Evolutionary conservation across 73 alveolate species (phyloP), one percentile per base, ranked within the genome.

Genomic region (Paramecium sexaurelia): DNA sequence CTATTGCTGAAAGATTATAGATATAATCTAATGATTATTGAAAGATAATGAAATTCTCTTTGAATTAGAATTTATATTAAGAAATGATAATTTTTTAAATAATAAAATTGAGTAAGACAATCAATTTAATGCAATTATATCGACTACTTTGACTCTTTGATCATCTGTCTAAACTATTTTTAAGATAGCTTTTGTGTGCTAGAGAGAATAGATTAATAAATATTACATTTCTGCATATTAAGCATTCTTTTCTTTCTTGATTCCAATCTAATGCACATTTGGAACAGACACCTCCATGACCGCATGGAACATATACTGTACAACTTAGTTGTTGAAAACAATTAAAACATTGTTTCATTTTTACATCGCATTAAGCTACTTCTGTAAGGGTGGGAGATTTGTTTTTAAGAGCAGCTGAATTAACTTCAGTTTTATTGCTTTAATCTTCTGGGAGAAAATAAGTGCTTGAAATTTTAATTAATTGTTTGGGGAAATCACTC

Each of bases 201-300:
- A 61, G 7, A 47, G 67, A 47, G 9, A 19, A 61, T 24, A 8
- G 4, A 11, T 45, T 45, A 45, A 15, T 19, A 45, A 45, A 45
- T 45, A 11, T 57, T 57, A 57, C 82, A 24, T 22, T 26, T 57
- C 82, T 57, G 19, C 82, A 57, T 26, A 57, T 57, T 11, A 57
- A 57, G 5, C 82, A 57, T 26, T 57, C 82, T 1, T 24, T 24
- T 57, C 40, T 1, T 57, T 57, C 0, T 57, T 57, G 3, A 36
- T n/a, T n/a, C 82, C 82, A 57, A 57, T 57, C 82, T 13, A 57
- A 17, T 4, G 82, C 82, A 29, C 82, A 57, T 17, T 57, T 57
- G 0, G 40, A 26, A 57, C 82, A 57, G 6, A 57, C 40, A 3
- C 82, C 82, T 26, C 82, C 82, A 57, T 57, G 82, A 57, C 82